A percentile compares a stretch with the other conserved stretches of the same genome.
Evolutionary conservation across 345 rosid genomes (phyloP).

Genomic region (Acer saccharum): DNA sequence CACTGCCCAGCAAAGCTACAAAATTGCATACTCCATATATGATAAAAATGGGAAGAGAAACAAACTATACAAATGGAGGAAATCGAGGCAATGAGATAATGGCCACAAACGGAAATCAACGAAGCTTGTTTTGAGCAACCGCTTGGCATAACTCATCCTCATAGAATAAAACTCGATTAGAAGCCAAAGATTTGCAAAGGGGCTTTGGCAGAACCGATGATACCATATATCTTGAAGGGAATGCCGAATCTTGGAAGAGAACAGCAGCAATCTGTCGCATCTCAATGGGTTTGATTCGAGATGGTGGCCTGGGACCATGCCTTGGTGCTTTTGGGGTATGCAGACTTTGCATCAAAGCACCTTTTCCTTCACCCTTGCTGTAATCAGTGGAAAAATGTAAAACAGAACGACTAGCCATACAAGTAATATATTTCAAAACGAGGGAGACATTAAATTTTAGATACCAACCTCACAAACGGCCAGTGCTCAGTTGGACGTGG

Average conservation of each 20-base stretch:
- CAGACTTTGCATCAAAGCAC: constrained; percentile 49
- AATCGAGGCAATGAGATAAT: constrained; percentile 11
- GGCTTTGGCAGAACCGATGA: constrained; percentile 85
- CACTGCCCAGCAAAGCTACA: constrained; percentile 52
- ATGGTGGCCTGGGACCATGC: constrained; percentile 90
- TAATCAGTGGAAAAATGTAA: not conserved
- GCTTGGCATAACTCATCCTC: constrained; percentile 97
- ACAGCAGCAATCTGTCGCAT: constrained; percentile 88
- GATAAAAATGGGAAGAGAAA: constrained; percentile 38
- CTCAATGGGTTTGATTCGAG: constrained; percentile 65
- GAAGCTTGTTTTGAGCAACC: constrained; percentile 89
- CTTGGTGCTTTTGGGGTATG: constrained; percentile 91
- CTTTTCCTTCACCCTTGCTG: constrained; percentile 73
- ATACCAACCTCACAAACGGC: constrained; percentile 69
- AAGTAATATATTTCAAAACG: not conserved
- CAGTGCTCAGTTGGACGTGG: constrained; percentile 80
- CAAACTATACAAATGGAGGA: constrained; percentile 53
- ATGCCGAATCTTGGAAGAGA: constrained; percentile 81
- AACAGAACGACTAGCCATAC: not conserved
- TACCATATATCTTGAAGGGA: constrained; percentile 73
- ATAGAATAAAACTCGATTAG: constrained; percentile 79
- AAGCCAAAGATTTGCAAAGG: constrained; percentile 65
- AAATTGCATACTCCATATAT: constrained; percentile 55
- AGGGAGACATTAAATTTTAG: constrained; percentile 9
- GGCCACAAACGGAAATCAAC: constrained; percentile 35